Conservation (phyloP, 2,329 filamentous ascomycete genomes). For the Pestalotiopsis sp. region DNA sequence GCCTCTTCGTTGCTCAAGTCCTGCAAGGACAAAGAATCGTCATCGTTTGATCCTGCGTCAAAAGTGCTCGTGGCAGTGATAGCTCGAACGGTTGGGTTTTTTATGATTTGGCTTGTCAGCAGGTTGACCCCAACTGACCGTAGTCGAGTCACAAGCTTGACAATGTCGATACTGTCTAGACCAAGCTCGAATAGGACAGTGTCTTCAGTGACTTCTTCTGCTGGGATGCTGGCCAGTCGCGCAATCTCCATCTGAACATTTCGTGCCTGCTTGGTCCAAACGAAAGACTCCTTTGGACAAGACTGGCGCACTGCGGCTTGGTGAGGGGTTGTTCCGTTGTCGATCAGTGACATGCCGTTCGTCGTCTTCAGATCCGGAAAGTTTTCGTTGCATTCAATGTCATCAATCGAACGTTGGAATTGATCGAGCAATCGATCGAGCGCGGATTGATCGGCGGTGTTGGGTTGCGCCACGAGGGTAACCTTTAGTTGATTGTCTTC, state of each 20-base stretch:
- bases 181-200: conserved; percentile 80
- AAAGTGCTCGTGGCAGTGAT: conserved; percentile 45
- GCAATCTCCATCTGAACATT: conserved; percentile 65
- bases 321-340: not conserved
- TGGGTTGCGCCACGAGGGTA: conserved; percentile 59
- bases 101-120: conserved; percentile 77
- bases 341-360: not conserved
- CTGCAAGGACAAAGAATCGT: not conserved
- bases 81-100: conserved; percentile 64
- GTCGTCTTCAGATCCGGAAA: not conserved
- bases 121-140: conserved; percentile 61
- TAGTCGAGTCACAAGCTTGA: conserved; percentile 77
- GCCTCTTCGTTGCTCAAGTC: conserved; percentile 26
- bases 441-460: conserved; percentile 31
- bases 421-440: conserved; percentile 40
- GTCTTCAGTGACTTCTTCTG: conserved; percentile 52
- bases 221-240: conserved; percentile 55
- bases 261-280: conserved; percentile 59
- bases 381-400: conserved; percentile 21
- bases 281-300: conserved; percentile 37
- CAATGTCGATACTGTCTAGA: conserved; percentile 88
- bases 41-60: not conserved
- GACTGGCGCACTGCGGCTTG: not conserved
- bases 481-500: conserved; percentile 50
- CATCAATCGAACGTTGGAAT: conserved; percentile 33